Conservation (phyloP, 768 basidiomycete species). For the Boletales sp. region DNA sequence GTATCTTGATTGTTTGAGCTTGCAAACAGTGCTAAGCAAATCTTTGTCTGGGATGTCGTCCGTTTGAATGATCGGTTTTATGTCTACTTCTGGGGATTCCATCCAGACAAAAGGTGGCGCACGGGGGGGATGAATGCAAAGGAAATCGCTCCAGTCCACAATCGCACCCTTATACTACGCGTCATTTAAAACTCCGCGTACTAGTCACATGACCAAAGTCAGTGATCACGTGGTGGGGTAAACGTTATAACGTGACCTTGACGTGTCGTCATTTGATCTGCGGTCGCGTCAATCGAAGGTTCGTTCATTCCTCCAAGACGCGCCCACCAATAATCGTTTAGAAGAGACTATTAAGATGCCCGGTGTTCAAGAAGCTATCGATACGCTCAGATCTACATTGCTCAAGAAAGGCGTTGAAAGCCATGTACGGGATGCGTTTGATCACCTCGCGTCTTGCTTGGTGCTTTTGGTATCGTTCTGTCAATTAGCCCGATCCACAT, state of each 20-base stretch:
- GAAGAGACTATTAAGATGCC: constrained; percentile 10
- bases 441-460: constrained; percentile 40
- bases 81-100: constrained; percentile 16
- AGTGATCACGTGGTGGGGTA: constrained; percentile 20
- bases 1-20: constrained; percentile 30
- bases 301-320: background rate
- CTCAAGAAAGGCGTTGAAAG: constrained; percentile 26
- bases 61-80: constrained; percentile 11
- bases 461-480: constrained; percentile 36
- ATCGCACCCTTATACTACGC: constrained; percentile 12
- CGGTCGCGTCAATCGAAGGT: no score
- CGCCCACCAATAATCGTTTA: background rate
- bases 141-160: background rate
- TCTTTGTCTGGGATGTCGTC: constrained; percentile 6
- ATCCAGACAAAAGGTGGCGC: constrained; percentile 19
- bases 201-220: constrained; percentile 28
- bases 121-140: background rate
- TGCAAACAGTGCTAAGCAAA: background rate
- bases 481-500: background rate
- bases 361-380: constrained; percentile 28
- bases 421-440: constrained; percentile 33
- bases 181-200: constrained; percentile 23
- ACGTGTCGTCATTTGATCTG: no score
- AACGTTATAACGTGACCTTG: constrained; percentile 7
- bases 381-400: constrained; percentile 30